These are phyloP conservation scores for Thelephora terrestris DNA, from an alignment of 1,284 basidiomycete genomes.

Conservation along the genomic window DNA sequence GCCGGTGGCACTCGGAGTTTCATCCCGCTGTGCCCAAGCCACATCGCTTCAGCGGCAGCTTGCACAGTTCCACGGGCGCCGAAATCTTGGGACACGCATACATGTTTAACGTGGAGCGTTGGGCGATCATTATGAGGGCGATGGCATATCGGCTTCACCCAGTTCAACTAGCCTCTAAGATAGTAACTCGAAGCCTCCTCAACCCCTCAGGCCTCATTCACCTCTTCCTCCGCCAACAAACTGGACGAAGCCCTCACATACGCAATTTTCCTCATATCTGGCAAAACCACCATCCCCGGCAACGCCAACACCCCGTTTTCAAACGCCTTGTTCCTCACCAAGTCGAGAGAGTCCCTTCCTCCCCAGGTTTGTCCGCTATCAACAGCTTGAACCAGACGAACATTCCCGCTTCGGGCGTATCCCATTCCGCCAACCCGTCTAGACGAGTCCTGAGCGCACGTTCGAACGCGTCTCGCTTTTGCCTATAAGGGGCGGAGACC, in stretches of 20 bases:
- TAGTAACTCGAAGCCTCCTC: constrained; percentile 50
- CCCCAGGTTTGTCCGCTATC: constrained; percentile 20
- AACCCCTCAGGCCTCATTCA: constrained; percentile 75
- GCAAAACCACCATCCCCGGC: constrained; percentile 74
- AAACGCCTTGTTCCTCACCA: constrained; percentile 74
- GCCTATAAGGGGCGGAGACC: constrained; percentile 74
- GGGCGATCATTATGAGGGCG: no score
- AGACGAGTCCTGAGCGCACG: constrained; percentile 66
- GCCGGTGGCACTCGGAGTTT: no score
- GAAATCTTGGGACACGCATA: no score
- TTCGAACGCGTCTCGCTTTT: constrained; percentile 77
- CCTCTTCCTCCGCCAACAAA: constrained; percentile 55
- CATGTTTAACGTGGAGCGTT: no score
- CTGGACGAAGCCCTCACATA: constrained; percentile 81
- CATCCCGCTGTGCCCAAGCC: no score
- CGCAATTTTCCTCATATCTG: constrained; percentile 53
- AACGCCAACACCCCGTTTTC: constrained; percentile 81
- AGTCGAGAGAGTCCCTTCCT: constrained; percentile 62
- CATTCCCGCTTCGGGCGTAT: constrained; percentile 81
- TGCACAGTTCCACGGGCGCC: no score
- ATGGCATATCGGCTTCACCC: no score
- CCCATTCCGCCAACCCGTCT: constrained; percentile 74
- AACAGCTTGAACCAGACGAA: constrained; percentile 80
- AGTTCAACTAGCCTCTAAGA: constrained; percentile 42
- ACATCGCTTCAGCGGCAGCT: no score